phyloP scores from a whole-genome alignment of 1,139 yeast species.

The Saccharomyces hybrid region DNA sequence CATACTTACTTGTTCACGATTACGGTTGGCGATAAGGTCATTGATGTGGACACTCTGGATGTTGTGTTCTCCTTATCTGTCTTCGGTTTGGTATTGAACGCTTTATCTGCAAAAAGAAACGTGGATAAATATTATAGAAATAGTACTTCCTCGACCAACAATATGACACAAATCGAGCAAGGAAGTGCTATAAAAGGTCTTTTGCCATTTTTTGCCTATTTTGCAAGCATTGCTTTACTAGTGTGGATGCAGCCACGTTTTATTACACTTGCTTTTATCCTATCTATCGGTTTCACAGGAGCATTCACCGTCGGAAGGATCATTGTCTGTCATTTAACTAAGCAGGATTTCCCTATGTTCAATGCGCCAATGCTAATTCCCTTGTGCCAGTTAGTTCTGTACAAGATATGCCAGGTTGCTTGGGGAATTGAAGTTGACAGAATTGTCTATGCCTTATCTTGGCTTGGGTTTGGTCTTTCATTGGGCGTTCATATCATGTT shows the following conservation, averaged over 20 bases:
- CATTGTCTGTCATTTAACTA: conserved; percentile 78
- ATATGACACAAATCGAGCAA: conserved; percentile 25
- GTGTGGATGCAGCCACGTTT: conserved; percentile 42
- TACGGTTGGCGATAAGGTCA: conserved; percentile 8
- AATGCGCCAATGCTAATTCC: conserved; percentile 70
- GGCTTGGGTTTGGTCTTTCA: conserved; percentile 69
- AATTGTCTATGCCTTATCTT: conserved; percentile 45
- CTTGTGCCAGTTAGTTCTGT: conserved; percentile 42
- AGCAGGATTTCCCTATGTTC: conserved; percentile 62
- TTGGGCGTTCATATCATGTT: conserved; percentile 72
- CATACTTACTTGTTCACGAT: conserved; percentile 28
- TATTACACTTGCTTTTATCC: conserved; percentile 53
- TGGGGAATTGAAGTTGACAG: conserved; percentile 37
- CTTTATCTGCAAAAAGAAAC: conserved; percentile 61
- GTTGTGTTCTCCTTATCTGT: conserved; percentile 31
- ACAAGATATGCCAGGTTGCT: conserved; percentile 35
- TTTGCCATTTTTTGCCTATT: conserved; percentile 63
- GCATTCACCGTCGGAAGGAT: conserved; percentile 90
- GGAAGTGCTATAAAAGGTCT: conserved; percentile 51
- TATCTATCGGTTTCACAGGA: conserved; percentile 64
- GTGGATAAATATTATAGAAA: conserved; percentile 48
- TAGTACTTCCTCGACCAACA: conserved; percentile 24
- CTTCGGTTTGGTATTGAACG: conserved; percentile 53
- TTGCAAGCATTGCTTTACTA: conserved; percentile 44
- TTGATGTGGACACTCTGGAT: conserved; percentile 21